Conservation (phyloP, 768 basidiomycete genomes). For the Tulasnella sp. region DNA sequence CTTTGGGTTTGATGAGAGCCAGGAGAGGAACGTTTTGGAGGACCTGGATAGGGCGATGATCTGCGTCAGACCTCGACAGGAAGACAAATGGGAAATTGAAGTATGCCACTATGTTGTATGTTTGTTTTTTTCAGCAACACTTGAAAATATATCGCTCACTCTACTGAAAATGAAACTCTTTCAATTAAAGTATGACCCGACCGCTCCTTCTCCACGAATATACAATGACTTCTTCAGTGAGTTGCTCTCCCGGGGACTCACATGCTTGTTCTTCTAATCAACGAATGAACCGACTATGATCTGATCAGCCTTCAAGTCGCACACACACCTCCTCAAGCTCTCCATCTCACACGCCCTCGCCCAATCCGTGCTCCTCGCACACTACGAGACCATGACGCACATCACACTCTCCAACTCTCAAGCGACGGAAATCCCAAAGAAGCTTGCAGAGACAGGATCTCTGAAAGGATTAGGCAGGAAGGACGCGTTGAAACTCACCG, state of each 20-base stretch:
- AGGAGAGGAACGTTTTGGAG: conserved; percentile 76
- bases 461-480: conserved; percentile 56
- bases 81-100: conserved; percentile 83
- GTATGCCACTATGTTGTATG: conserved; percentile 80
- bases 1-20: conserved; percentile 68
- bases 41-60: conserved; percentile 66
- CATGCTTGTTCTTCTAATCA: too few species aligned
- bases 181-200: conserved; percentile 58
- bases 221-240: conserved; percentile 94
- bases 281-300: background rate
- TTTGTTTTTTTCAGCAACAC: too few species aligned
- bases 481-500: conserved; percentile 80
- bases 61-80: conserved; percentile 46
- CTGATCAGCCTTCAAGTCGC: conserved; percentile 70
- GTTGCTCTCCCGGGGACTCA: conserved; percentile 23
- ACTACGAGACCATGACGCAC: conserved; percentile 70
- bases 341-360: conserved; percentile 93
- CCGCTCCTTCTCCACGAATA: conserved; percentile 77
- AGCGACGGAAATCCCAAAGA: conserved; percentile 71
- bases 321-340: conserved; percentile 79
- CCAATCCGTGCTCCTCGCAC: conserved; percentile 84
- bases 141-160: background rate
- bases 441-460: conserved; percentile 66
- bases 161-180: conserved; percentile 8
- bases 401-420: conserved; percentile 65